Evolutionary conservation across 140 eudicot genomes (phyloP).

Genomic region (Cichorium intybus): DNA sequence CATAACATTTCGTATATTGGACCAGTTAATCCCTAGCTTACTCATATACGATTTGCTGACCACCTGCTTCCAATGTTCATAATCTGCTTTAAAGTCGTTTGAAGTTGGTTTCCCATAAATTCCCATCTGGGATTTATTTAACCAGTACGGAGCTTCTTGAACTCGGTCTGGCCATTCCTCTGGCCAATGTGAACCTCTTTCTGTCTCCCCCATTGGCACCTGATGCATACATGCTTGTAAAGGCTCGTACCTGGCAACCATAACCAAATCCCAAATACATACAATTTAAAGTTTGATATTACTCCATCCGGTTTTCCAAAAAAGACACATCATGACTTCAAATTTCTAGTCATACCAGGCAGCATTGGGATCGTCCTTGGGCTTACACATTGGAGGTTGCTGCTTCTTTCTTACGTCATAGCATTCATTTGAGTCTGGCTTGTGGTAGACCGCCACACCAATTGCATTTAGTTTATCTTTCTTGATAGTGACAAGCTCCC

Average conservation of each 20-base stretch:
- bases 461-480: slow-evolving; percentile 58
- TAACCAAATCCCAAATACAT: not conserved
- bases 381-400: slow-evolving; percentile 65
- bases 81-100: slow-evolving; percentile 58
- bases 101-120: slow-evolving; percentile 70
- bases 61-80: slow-evolving; percentile 69
- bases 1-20: slow-evolving; percentile 77
- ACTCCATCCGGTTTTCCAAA: not conserved
- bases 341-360: slow-evolving; percentile 51
- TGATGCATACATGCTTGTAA: slow-evolving; percentile 71
- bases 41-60: slow-evolving; percentile 48
- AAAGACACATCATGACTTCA: not conserved
- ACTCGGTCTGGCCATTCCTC: slow-evolving; percentile 68
- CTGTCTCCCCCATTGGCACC: slow-evolving; percentile 42
- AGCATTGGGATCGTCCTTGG: slow-evolving; percentile 73
- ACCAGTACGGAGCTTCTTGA: slow-evolving; percentile 65
- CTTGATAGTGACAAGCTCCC: slow-evolving; percentile 85
- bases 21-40: slow-evolving; percentile 81
- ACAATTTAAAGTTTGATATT: not conserved
- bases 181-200: slow-evolving; percentile 87
- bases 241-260: slow-evolving; percentile 63
- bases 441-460: slow-evolving; percentile 75
- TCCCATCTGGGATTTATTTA: slow-evolving; percentile 57
- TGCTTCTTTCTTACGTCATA: slow-evolving; percentile 51
- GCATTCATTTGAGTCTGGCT: slow-evolving; percentile 73